Conservation (phyloP, 176 grass and related monocot genomes). For the Rhipidocladum racemiflorum region DNA sequence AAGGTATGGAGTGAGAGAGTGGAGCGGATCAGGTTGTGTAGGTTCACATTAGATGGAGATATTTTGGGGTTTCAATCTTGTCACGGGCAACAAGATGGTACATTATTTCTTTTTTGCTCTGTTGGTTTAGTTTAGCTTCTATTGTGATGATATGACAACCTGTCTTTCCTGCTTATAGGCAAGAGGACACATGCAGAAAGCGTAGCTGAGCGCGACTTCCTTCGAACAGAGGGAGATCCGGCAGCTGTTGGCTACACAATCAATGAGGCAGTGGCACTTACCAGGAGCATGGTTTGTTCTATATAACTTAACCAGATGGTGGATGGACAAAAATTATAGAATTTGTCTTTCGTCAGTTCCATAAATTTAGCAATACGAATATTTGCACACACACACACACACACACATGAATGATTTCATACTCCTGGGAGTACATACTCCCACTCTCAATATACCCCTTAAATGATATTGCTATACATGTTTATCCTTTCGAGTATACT, state of each 20-base stretch:
- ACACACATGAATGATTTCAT: too few species aligned
- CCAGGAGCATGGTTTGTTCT: slow-evolving; percentile 85
- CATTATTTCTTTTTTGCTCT: slow-evolving; percentile 9
- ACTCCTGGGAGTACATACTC: too few species aligned
- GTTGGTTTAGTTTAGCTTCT: slow-evolving; percentile 19
- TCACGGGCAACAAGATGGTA: slow-evolving; percentile 61
- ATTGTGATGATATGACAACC: slow-evolving; percentile 22
- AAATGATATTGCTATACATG: too few species aligned
- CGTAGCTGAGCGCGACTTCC: slow-evolving; percentile 79
- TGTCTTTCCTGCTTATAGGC: slow-evolving; percentile 42
- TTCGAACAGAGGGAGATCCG: slow-evolving; percentile 89
- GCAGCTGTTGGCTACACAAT: slow-evolving; percentile 93
- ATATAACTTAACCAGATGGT: slow-evolving; percentile 13
- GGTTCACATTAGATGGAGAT: slow-evolving; percentile 81
- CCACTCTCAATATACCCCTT: too few species aligned
- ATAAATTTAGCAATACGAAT: not conserved
- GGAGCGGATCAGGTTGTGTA: slow-evolving; percentile 60
- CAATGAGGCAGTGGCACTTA: slow-evolving; percentile 80
- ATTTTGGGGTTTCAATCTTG: slow-evolving; percentile 53
- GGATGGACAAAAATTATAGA: not conserved
- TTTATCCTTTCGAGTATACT: too few species aligned
- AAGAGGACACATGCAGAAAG: slow-evolving; percentile 54
- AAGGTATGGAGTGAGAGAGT: slow-evolving; percentile 86
- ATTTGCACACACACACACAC: not conserved
- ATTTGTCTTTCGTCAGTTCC: not conserved